A percentile compares a stretch with the other conserved stretches of the same genome.
Evolutionary conservation across 768 basidiomycete genomes (phyloP).

Genomic region (Lactifluus piperatus): DNA sequence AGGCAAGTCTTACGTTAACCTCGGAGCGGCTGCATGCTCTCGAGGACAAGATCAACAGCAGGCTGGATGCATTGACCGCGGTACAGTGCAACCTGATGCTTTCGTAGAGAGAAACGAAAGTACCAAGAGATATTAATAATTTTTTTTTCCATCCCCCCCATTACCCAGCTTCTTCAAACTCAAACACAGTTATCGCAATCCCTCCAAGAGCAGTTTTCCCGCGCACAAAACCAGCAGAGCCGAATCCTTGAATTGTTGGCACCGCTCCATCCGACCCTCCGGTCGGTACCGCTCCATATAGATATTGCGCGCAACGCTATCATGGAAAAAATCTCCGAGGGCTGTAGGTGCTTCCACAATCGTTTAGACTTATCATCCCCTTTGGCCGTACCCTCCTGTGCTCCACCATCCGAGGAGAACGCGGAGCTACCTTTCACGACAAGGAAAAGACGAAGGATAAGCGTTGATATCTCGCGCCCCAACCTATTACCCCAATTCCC

Average conservation of each 20-base stretch:
- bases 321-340: constrained; percentile 20
- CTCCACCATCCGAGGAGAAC: not conserved
- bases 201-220: constrained; percentile 18
- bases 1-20: constrained; percentile 13
- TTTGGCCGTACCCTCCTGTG: not conserved
- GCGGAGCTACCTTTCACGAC: not conserved
- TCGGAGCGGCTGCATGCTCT: constrained; percentile 20
- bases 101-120: not conserved
- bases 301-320: constrained; percentile 27
- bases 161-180: constrained; percentile 11
- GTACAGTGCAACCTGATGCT: constrained; percentile 2
- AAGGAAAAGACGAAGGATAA: constrained; percentile 7
- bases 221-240: constrained; percentile 44
- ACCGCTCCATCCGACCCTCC: constrained; percentile 53
- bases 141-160: not conserved
- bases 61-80: constrained; percentile 11
- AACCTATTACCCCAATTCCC: not conserved
- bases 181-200: constrained; percentile 5
- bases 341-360: not conserved
- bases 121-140: no score
- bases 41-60: constrained; percentile 23
- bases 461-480: not conserved
- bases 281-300: constrained; percentile 50
- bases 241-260: constrained; percentile 45
- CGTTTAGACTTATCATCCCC: not conserved